A percentile compares a stretch with the other conserved stretches of the same genome.
These are phyloP conservation scores for Gastrolobium bilobum DNA, from an alignment of 306 rosid species.

Conservation along the genomic window DNA sequence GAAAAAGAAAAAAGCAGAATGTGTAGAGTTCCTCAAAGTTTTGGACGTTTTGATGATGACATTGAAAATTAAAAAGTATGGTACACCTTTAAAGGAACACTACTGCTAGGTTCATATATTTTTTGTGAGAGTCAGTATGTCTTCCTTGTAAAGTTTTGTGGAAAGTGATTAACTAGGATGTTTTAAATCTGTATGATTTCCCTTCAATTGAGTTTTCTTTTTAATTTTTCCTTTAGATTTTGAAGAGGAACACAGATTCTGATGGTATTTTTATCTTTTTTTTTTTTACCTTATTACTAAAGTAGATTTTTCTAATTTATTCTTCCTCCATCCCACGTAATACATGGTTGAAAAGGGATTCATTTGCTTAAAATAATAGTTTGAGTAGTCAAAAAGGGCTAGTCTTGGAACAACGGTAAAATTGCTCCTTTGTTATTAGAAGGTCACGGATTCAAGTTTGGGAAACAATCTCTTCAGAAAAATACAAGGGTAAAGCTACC, in stretches of 20 bases:
- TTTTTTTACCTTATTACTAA: neutral
- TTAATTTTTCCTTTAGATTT: neutral
- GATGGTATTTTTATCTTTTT: neutral
- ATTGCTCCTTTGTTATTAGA: too few species aligned
- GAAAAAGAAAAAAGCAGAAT: neutral
- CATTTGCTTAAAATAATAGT: slow-evolving; percentile 16
- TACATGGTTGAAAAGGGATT: neutral
- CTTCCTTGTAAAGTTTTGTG: neutral
- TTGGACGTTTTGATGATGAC: slow-evolving; percentile 11
- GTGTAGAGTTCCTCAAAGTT: neutral
- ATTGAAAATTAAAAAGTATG: neutral
- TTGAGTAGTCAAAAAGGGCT: too few species aligned
- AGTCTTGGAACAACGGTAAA: too few species aligned
- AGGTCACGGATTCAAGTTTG: too few species aligned
- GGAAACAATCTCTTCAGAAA: too few species aligned
- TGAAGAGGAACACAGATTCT: slow-evolving; percentile 14
- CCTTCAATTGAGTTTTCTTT: neutral
- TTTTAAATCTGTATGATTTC: neutral
- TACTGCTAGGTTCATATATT: neutral
- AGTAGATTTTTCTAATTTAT: neutral
- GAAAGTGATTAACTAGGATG: neutral
- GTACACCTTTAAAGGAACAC: neutral
- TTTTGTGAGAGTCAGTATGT: neutral
- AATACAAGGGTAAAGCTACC: too few species aligned
- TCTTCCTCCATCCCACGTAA: slow-evolving; percentile 1